Evolutionary conservation across 352 stramenopile species (phyloP), one percentile per base, ranked within the genome.

Genomic region (Blastocystis sp.): DNA sequence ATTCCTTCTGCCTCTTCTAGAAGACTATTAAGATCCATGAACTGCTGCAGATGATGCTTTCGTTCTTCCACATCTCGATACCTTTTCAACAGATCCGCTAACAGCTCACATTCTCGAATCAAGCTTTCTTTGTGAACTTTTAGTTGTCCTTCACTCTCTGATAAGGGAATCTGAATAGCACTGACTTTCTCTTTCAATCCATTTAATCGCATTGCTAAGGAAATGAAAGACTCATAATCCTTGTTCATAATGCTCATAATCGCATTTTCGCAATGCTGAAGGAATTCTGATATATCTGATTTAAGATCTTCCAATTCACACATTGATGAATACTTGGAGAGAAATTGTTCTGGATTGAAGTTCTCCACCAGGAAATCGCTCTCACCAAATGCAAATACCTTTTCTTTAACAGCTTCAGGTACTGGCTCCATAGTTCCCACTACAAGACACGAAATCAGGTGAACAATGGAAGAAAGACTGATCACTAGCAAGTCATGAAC

Each of bases 171-270:
- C 48, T 22, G 48, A 22, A 84, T 84, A 1, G 15, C 30, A 13
- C 68, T 33, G 24, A 84, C 15, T 27, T 84, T 84, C 15, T 84
- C 73, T 27, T 84, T 84, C 30, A 84, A 44, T 44, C 73, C 73
- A 27, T 84, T 68, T 37, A 84, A 57, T 27, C 73, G 44, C 44
- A 84, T 66, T 13, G 73, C 73, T 4, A 84, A 35, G 15, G 73
- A 84, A 51, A 84, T 64, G 56, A 84, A 84, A 17, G 73, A 84
- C 42, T 84, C 42, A 64, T 84, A 84, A 66, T 84, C 48, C 48
- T 30, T 84, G 30, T 84, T 84, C 73, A 84, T 84, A 30, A 84
- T 84, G 53, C 54, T 84, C 48, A 37, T 84, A n/a, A 84, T 84
- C 53, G 73, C 73, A 54, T 24, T 66, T 48, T 84, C 73, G 51